Conservation (phyloP, 306 rosid species). For the Cucumis sativus region Cucumber_9930_V3 NC_026655.2:32516501-32517000, state of each 20-base stretch:
- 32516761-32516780: constrained; percentile 68
- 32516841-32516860: constrained; percentile 47
- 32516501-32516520: constrained; percentile 75
- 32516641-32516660: constrained; percentile 63
- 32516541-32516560: constrained; percentile 86
- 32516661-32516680: constrained; percentile 76
- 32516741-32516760: constrained; percentile 72
- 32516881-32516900: constrained; percentile 64
- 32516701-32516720: constrained; percentile 78
- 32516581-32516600: constrained; percentile 69
- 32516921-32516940: not conserved
- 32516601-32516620: constrained; percentile 70
- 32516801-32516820: constrained; percentile 54
- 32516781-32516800: constrained; percentile 41
- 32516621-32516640: constrained; percentile 79
- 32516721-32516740: constrained; percentile 84
- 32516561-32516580: constrained; percentile 75
- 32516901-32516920: not conserved
- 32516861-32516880: constrained; percentile 81
- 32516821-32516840: constrained; percentile 59
- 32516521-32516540: constrained; percentile 98
- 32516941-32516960: not conserved
- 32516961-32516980: not conserved
- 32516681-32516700: constrained; percentile 76
- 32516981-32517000: not conserved